Base-by-base conservation (phyloP, 1,284 basidiomycete species). In the Schizophyllum commune region DNA sequence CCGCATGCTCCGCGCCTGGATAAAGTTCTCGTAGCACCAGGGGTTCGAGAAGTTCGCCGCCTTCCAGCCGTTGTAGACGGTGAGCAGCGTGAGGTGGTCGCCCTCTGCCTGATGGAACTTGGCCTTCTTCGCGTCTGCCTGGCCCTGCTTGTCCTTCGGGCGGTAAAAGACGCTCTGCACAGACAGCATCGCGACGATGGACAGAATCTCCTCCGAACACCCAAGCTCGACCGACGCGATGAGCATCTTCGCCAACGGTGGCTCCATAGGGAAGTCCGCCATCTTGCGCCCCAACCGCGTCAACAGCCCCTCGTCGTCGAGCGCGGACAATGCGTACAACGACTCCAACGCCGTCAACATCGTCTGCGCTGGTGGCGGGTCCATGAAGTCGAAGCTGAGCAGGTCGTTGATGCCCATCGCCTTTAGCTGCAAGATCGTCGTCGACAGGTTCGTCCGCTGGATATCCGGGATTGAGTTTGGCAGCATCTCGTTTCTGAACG, bases 381-480 rank as follows among this genome's bases (percentile, higher is more conserved):
- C 97, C 96, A 99, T 98, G 72, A 98, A 99, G 74, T 98, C 96
- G 73, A 99, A 99, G 73, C 94, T 93, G 65, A 99, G 86, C 20
- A 99, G 78, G 72, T 99, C 96, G 70, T 99, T 99, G 77, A 99
- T 87, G 34, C 97, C 97, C 96, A 99, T 98, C 2, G 97, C 96
- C 73, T 99, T 99, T 64, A 99, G 81, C 75, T 95, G 91, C 19
- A 99, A 77, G 70, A 99, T 98, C 1, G 96, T 98, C 58, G 89
- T 84, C 4, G 96, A 85, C 66, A 99, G 75, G 74, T 98, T 98
- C 65, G 95, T 96, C 21, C 96, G 85, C 73, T 98, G 96, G 67
- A 99, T 98, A 73, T 99, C 96, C 3, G 96, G 96, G 63, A 98
- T 96, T 5, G 94, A 92, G 65, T 91, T 97, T n/a, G 96, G 94